Evolutionary conservation across 345 rosid genomes (phyloP), one percentile per base, ranked within the genome.

Genomic region (Moricandia moricandioides): DNA sequence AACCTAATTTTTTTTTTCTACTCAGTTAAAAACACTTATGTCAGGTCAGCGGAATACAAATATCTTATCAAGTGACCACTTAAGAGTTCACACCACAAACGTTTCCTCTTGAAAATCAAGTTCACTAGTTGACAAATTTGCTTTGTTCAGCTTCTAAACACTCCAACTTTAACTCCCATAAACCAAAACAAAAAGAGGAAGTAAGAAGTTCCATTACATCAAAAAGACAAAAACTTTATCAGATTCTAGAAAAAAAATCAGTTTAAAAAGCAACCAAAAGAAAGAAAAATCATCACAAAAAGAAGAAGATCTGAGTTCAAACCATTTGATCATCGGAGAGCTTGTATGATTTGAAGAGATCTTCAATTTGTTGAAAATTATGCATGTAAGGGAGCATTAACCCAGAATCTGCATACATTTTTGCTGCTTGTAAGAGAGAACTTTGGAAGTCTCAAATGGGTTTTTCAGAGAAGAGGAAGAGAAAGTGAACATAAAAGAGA

Each of bases 351-450:
- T 87, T 84, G 78, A 83, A 90, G 78, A 83, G 88, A 69, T 89
- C 99, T 59, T 90, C 97, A 58, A 87, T 85, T 60, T 82, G 97
- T 67, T 83, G 88, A 78, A 83, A 83, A 14, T 78, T 83, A 77
- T 87, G 97, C 88, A 87, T 70, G 80, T 86, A 89, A 52, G 87
- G 92, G 69, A 82, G 84, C 87, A 90, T 79, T 8, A 87, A 58
- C 6, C 88, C 93, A 17, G 90, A 81, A 67, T 88, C 97, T 71
- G 89, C 91, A 88, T 84, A 92, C 97, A 95, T 92, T 95, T 45
- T 73, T 34, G 49, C 13, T 37, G 3, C 35, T 54, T 61, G 6
- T 54, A 3, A 9, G 27, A 39, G 61, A 76, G 1, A 40, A 0
- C 0, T 10, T 18, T 39, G 47, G 60, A 72, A 61, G 29, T 39